Conservation (phyloP, 768 basidiomycete species). For the Lentinula guzmanii region DNA sequence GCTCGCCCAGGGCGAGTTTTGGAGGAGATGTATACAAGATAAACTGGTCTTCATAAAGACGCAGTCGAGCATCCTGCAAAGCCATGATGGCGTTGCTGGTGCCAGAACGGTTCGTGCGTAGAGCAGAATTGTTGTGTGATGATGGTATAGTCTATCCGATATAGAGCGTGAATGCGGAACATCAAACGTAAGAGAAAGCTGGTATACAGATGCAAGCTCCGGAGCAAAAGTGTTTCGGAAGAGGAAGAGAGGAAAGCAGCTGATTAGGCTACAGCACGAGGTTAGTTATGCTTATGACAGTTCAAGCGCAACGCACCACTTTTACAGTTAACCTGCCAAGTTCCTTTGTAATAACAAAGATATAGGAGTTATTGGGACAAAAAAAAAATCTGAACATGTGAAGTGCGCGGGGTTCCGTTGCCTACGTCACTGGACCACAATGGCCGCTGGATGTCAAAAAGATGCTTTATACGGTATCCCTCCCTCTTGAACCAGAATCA, state of each 20-base stretch:
- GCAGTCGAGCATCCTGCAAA: slow-evolving; percentile 1
- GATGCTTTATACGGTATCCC: not conserved
- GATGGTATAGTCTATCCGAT: not conserved
- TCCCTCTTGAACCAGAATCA: not conserved
- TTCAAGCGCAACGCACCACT: not conserved
- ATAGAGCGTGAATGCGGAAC: not conserved
- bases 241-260: not conserved
- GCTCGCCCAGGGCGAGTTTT: not conserved
- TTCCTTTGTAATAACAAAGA: not conserved
- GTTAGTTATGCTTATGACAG: not conserved
- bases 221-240: not conserved
- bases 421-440: not conserved
- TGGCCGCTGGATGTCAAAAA: not conserved
- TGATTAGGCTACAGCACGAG: not conserved
- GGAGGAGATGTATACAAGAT: not conserved
- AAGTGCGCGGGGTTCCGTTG: not conserved
- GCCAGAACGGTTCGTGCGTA: not conserved
- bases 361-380: not conserved
- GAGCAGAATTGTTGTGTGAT: not conserved
- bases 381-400: not conserved
- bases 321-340: not conserved
- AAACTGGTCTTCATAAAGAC: slow-evolving; percentile 1
- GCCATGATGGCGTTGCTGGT: not conserved
- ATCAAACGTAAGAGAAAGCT: not conserved
- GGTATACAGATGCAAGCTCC: not conserved